Conservation (phyloP, 768 basidiomycete genomes). For the Rhodocollybia butyracea region DNA sequence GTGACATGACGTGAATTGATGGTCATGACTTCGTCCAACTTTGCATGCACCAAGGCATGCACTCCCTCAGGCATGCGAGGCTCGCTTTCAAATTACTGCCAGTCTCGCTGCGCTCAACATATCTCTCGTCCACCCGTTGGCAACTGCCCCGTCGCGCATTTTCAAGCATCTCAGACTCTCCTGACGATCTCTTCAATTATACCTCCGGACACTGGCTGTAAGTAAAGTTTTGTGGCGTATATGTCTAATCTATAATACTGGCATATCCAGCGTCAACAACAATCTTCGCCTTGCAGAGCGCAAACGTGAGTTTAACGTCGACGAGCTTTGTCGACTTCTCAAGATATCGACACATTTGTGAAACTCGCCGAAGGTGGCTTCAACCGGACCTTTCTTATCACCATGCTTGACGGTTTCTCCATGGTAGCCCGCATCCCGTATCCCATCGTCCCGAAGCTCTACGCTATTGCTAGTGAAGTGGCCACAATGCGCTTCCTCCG, state of each 20-base stretch:
- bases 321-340: slow-evolving; percentile 38
- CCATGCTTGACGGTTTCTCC: slow-evolving; percentile 29
- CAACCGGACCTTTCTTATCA: slow-evolving; percentile 39
- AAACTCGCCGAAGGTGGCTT: slow-evolving; percentile 48
- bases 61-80: neutral
- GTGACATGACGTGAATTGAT: no score
- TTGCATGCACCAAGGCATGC: no score
- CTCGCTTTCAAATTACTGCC: neutral
- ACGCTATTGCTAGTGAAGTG: slow-evolving; percentile 41
- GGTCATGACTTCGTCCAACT: no score
- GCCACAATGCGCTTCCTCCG: slow-evolving; percentile 42
- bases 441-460: slow-evolving; percentile 32
- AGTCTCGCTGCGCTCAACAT: slow-evolving; percentile 17
- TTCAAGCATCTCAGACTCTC: slow-evolving; percentile 25
- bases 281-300: slow-evolving; percentile 46
- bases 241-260: slow-evolving; percentile 23
- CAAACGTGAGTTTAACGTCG: slow-evolving; percentile 36
- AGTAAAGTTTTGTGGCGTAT: slow-evolving; percentile 23
- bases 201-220: slow-evolving; percentile 42
- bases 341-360: slow-evolving; percentile 30
- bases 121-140: slow-evolving; percentile 22
- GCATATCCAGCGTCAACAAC: slow-evolving; percentile 33
- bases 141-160: slow-evolving; percentile 24
- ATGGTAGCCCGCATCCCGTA: slow-evolving; percentile 43
- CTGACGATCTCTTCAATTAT: slow-evolving; percentile 37